These are phyloP conservation scores for Komagataea norvegica DNA, from an alignment of 1,139 yeast species.

Conservation along the genomic window DNA sequence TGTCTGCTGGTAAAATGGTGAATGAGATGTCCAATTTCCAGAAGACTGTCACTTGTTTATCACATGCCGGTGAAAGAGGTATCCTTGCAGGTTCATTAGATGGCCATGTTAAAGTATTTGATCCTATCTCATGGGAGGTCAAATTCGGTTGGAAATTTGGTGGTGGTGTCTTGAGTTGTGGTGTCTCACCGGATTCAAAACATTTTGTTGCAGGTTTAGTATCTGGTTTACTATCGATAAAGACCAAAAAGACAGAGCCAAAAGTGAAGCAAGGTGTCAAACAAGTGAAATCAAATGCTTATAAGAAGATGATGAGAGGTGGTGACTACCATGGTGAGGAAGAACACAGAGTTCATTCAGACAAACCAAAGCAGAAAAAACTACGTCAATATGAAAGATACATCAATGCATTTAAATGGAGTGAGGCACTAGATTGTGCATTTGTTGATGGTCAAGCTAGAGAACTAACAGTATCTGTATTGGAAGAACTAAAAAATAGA, in stretches of 20 bases:
- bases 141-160: slow-evolving; percentile 98
- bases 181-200: slow-evolving; percentile 82
- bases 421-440: slow-evolving; percentile 87
- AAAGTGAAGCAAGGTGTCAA: slow-evolving; percentile 45
- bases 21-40: slow-evolving; percentile 76
- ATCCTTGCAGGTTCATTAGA: slow-evolving; percentile 90
- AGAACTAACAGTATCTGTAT: slow-evolving; percentile 73
- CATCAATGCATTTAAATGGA: slow-evolving; percentile 84
- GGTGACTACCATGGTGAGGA: slow-evolving; percentile 86
- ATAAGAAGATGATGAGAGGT: slow-evolving; percentile 83
- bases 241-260: slow-evolving; percentile 76
- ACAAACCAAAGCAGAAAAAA: slow-evolving; percentile 51
- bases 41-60: slow-evolving; percentile 83
- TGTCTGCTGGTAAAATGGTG: slow-evolving; percentile 65
- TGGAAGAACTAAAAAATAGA: slow-evolving; percentile 78
- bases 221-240: slow-evolving; percentile 79
- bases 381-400: slow-evolving; percentile 78
- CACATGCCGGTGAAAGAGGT: slow-evolving; percentile 63
- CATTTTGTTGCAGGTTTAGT: slow-evolving; percentile 94
- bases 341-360: slow-evolving; percentile 68
- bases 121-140: slow-evolving; percentile 78
- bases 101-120: slow-evolving; percentile 95
- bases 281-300: slow-evolving; percentile 35
- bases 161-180: slow-evolving; percentile 85
- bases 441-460: slow-evolving; percentile 71